A percentile compares a stretch with the other conserved stretches of the same genome.
Evolutionary conservation across 805 yeast species (phyloP).

Genomic region (Metschnikowia lunata): DNA sequence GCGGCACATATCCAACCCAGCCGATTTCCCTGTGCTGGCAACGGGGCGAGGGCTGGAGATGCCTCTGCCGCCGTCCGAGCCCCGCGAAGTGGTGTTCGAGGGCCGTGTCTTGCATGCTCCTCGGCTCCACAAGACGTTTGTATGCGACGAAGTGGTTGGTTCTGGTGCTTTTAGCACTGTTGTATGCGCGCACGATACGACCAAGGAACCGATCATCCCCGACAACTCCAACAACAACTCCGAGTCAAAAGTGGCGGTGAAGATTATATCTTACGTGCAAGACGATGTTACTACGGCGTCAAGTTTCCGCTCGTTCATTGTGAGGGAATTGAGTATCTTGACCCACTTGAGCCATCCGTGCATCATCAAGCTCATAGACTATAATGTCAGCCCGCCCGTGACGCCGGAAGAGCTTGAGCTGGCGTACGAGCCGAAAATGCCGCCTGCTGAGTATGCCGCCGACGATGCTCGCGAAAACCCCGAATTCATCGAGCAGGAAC

Average conservation of each 20-base stretch:
- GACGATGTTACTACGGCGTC: slow-evolving; percentile 21
- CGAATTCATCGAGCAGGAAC: slow-evolving; percentile 23
- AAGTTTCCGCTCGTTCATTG: slow-evolving; percentile 35
- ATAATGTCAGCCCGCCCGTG: slow-evolving; percentile 30
- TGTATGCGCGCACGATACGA: slow-evolving; percentile 38
- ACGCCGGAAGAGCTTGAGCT: slow-evolving; percentile 21
- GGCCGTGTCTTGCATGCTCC: slow-evolving; percentile 13
- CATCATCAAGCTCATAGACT: slow-evolving; percentile 58
- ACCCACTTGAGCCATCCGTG: slow-evolving; percentile 60
- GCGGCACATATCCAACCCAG: slow-evolving; percentile 14
- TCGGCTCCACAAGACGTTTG: slow-evolving; percentile 5
- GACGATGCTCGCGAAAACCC: background rate
- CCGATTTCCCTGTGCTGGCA: background rate
- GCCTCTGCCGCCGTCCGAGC: slow-evolving; percentile 11
- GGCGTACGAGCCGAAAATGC: slow-evolving; percentile 2
- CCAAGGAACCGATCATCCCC: slow-evolving; percentile 12
- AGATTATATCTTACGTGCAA: slow-evolving; percentile 47
- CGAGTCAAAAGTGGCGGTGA: slow-evolving; percentile 52
- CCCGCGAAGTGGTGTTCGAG: slow-evolving; percentile 6
- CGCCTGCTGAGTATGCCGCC: background rate
- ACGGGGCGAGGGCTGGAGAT: background rate
- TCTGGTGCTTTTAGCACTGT: slow-evolving; percentile 69
- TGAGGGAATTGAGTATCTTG: slow-evolving; percentile 69
- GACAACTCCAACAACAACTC: too few species aligned
- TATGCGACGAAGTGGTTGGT: slow-evolving; percentile 42